Percentiles rank a stretch among this genome's conserved stretches.
phyloP scores from a whole-genome alignment of 2,329 filamentous ascomycete genomes.

The Aspergillus jensenii region DNA sequence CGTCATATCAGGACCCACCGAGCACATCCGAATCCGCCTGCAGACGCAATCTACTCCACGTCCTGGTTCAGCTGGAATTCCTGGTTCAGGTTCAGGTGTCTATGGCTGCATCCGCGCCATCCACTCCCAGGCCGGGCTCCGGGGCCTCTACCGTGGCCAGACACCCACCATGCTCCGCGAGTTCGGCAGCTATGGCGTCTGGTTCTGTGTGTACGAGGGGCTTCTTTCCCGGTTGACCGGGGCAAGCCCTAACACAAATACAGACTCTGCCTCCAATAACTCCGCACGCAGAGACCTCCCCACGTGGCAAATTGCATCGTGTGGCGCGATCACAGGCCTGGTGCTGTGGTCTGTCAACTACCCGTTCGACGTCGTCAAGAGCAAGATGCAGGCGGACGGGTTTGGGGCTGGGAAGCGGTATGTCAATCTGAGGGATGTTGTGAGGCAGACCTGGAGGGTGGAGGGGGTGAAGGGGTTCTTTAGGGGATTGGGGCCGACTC shows the following conservation, averaged over 20 bases:
- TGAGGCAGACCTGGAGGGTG: constrained; percentile 70
- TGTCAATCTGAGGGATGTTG: constrained; percentile 77
- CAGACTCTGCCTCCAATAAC: too few relatives aligned
- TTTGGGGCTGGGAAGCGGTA: constrained; percentile 70
- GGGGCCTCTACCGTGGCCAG: constrained; percentile 81
- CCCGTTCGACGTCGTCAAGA: constrained; percentile 94
- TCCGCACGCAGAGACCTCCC: constrained; percentile 53
- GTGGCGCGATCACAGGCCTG: constrained; percentile 91
- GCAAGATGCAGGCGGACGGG: constrained; percentile 96
- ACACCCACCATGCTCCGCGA: constrained; percentile 82
- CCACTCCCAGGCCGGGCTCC: constrained; percentile 63
- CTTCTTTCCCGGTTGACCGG: constrained; percentile 68
- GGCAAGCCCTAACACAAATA: too few relatives aligned
- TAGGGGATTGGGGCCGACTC: constrained; percentile 86
- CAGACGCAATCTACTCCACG: constrained; percentile 73
- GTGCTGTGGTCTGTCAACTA: constrained; percentile 87
- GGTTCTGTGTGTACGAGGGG: constrained; percentile 70
- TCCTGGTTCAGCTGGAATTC: neutral
- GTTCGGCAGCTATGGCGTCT: constrained; percentile 87
- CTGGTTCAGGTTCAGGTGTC: constrained; percentile 55
- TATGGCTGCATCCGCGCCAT: constrained; percentile 81
- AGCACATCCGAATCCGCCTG: constrained; percentile 89
- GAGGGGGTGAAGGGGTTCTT: constrained; percentile 83
- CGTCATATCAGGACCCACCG: constrained; percentile 80
- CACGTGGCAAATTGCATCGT: constrained; percentile 78